Evolutionary conservation across 1,139 yeast genomes (phyloP).

Genomic region (Suhomyces guaymorum): DNA sequence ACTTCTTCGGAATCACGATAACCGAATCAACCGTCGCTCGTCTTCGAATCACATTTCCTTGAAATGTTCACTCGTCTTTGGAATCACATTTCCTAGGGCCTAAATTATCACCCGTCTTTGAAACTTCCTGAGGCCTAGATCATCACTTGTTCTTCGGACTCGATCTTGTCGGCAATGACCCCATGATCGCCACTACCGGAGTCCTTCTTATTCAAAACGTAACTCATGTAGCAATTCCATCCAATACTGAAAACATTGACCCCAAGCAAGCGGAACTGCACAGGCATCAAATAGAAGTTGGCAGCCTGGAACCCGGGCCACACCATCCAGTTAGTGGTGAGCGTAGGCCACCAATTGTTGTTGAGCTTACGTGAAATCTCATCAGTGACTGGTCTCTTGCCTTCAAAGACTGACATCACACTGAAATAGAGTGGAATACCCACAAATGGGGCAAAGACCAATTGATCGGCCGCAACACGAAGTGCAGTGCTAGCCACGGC

Average conservation of each 20-base stretch:
- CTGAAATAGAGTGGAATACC: slow-evolving; percentile 66
- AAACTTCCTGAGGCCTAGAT: no score
- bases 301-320: slow-evolving; percentile 83
- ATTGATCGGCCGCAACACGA: slow-evolving; percentile 71
- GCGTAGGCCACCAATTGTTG: slow-evolving; percentile 59
- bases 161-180: no score
- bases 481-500: slow-evolving; percentile 4
- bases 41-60: no score
- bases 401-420: slow-evolving; percentile 67
- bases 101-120: no score
- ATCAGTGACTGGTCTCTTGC: slow-evolving; percentile 21
- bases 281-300: slow-evolving; percentile 73
- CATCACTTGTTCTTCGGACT: slow-evolving; percentile 2
- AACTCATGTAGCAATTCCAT: slow-evolving; percentile 83
- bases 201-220: slow-evolving; percentile 17
- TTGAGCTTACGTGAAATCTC: slow-evolving; percentile 42
- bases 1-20: no score
- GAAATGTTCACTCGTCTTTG: no score
- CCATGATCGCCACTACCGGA: not conserved
- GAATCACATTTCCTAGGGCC: no score
- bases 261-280: slow-evolving; percentile 62
- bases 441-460: slow-evolving; percentile 73
- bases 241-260: slow-evolving; percentile 75
- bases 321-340: slow-evolving; percentile 72
- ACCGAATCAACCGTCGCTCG: no score